phyloP scores from a whole-genome alignment of 2,329 filamentous ascomycete species.

The Chlorencoelia australis region DNA sequence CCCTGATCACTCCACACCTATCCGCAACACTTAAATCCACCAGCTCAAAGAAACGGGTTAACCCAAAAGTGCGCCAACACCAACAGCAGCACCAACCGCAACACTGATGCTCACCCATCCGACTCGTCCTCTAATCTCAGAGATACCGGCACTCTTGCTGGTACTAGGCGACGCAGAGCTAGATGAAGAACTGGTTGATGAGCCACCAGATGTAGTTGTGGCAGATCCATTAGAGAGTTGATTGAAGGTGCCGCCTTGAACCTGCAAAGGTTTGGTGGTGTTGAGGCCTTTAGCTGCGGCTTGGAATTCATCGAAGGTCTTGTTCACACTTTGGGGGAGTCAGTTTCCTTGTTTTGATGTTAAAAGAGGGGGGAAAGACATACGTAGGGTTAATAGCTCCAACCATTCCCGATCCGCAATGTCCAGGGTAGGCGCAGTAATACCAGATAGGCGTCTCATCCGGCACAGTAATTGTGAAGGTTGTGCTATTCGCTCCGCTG shows the following conservation, averaged over 20 bases:
- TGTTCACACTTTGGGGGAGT: not conserved
- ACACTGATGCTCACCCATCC: conserved; percentile 9
- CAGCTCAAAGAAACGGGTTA: too few relatives aligned
- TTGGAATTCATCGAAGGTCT: conserved; percentile 12
- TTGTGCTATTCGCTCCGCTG: conserved; percentile 13
- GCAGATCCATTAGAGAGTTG: conserved; percentile 1
- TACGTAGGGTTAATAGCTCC: conserved; percentile 33
- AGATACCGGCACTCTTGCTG: conserved; percentile 5
- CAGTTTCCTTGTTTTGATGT: not conserved
- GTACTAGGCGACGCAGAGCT: conserved; percentile 1
- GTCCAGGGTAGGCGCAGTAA: conserved; percentile 31
- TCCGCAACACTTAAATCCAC: too few relatives aligned
- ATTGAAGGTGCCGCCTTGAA: conserved; percentile 16
- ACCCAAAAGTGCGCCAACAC: conserved; percentile 11
- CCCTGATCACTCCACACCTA: too few relatives aligned
- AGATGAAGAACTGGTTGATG: conserved; percentile 3
- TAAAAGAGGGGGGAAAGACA: conserved; percentile 14
- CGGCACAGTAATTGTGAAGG: conserved; percentile 34
- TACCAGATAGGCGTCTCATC: conserved; percentile 34
- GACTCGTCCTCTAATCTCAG: conserved; percentile 7
- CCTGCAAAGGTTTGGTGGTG: conserved; percentile 6
- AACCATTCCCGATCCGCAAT: conserved; percentile 35
- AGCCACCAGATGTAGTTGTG: conserved; percentile 4
- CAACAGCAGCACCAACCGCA: conserved; percentile 9
- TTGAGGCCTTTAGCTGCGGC: conserved; percentile 8